Conservation (phyloP, 306 rosid species). For the Medicago arabica region DNA sequence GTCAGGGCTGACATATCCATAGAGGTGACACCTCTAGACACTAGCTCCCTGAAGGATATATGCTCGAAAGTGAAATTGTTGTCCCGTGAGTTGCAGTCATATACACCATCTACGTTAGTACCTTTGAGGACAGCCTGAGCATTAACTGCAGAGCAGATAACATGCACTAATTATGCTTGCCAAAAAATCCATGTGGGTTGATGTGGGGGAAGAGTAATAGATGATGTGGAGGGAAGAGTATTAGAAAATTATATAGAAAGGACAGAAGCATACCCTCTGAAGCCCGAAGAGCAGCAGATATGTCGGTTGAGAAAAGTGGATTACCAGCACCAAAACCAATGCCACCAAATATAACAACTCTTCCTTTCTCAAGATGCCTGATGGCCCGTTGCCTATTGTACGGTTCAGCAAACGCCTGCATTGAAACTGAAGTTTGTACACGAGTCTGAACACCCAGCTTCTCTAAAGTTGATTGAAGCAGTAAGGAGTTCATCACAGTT, state of each 20-base stretch:
- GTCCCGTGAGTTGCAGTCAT: slow-evolving; percentile 61
- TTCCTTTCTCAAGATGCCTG: slow-evolving; percentile 78
- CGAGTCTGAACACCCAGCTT: slow-evolving; percentile 73
- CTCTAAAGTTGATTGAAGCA: slow-evolving; percentile 74
- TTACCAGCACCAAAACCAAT: slow-evolving; percentile 62
- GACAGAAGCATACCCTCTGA: slow-evolving; percentile 55
- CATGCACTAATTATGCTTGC: slow-evolving; percentile 25
- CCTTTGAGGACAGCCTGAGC: slow-evolving; percentile 72
- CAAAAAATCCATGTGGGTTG: neutral
- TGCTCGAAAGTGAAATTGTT: slow-evolving; percentile 60
- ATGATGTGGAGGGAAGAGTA: neutral
- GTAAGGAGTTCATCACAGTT: slow-evolving; percentile 68
- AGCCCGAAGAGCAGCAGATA: slow-evolving; percentile 70
- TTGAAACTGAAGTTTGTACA: slow-evolving; percentile 60
- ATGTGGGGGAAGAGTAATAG: neutral
- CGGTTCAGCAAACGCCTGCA: slow-evolving; percentile 69
- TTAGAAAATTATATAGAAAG: slow-evolving; percentile 6
- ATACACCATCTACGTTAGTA: slow-evolving; percentile 60
- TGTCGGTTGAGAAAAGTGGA: slow-evolving; percentile 63
- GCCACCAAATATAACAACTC: slow-evolving; percentile 76
- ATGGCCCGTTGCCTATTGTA: slow-evolving; percentile 73
- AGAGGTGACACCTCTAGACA: slow-evolving; percentile 56
- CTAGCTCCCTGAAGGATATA: slow-evolving; percentile 65
- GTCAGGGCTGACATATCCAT: slow-evolving; percentile 63
- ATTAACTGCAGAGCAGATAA: slow-evolving; percentile 48